phyloP scores from a whole-genome alignment of 2,329 filamentous ascomycete genomes.

The Chaetomiaceae sp. region DNA sequence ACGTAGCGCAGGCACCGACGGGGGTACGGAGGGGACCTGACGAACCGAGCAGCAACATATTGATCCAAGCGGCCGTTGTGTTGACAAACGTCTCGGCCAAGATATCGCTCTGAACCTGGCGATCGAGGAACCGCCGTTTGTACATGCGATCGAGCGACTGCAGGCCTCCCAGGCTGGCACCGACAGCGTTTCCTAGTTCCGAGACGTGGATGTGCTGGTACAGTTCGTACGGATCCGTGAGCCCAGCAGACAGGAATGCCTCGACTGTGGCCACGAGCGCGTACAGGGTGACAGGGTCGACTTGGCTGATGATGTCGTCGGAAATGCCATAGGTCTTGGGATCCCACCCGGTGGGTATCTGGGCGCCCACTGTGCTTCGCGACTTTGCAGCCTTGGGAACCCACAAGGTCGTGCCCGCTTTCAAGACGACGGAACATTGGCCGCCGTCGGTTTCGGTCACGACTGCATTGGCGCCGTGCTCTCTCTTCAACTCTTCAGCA shows the following conservation, averaged over 20 bases:
- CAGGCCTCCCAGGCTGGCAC: slow-evolving; percentile 10
- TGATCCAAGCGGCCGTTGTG: slow-evolving; percentile 36
- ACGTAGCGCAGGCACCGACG: slow-evolving; percentile 37
- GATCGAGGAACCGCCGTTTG: slow-evolving; percentile 33
- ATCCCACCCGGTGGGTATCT: slow-evolving; percentile 36
- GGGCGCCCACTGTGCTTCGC: slow-evolving; percentile 30
- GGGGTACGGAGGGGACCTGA: slow-evolving; percentile 35
- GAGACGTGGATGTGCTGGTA: slow-evolving; percentile 35
- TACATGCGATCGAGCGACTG: slow-evolving; percentile 19
- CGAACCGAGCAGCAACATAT: slow-evolving; percentile 38
- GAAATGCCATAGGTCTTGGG: slow-evolving; percentile 34
- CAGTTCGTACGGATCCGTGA: slow-evolving; percentile 32
- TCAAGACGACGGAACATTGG: slow-evolving; percentile 29
- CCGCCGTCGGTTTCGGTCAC: slow-evolving; percentile 23
- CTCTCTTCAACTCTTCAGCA: slow-evolving; percentile 30
- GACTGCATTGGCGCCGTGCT: slow-evolving; percentile 33
- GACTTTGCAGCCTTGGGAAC: slow-evolving; percentile 31
- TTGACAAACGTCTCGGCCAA: slow-evolving; percentile 36
- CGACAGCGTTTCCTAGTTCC: slow-evolving; percentile 35
- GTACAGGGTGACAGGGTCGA: slow-evolving; percentile 34
- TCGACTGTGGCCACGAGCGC: slow-evolving; percentile 30
- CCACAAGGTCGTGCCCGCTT: slow-evolving; percentile 31
- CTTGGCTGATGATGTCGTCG: slow-evolving; percentile 34
- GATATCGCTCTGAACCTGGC: slow-evolving; percentile 32
- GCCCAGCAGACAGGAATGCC: slow-evolving; percentile 33